These are phyloP conservation scores for Pholiota conissans DNA, from an alignment of 768 basidiomycete species.

Conservation along the genomic window DNA sequence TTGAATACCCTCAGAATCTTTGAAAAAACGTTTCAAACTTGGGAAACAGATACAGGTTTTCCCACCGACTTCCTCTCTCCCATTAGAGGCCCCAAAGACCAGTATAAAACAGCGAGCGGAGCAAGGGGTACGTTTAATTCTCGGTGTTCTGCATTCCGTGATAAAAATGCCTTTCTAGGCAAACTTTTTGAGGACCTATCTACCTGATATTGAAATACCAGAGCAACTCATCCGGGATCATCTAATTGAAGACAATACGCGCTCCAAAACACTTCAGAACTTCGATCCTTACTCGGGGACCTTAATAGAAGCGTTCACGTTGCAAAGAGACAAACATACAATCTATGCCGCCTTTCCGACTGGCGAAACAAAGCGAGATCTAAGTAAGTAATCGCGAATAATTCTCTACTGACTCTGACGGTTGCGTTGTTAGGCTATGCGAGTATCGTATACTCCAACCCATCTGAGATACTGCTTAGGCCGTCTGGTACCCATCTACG, in stretches of 20 bases:
- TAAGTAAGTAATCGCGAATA: constrained; percentile 48
- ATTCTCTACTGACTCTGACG: neutral
- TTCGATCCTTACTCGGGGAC: constrained; percentile 66
- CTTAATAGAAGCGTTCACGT: constrained; percentile 41
- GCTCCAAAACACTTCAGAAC: constrained; percentile 29
- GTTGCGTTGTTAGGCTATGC: constrained; percentile 46
- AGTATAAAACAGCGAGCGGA: constrained; percentile 55
- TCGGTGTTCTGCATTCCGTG: neutral
- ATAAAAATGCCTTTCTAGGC: constrained; percentile 41
- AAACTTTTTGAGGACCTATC: constrained; percentile 66
- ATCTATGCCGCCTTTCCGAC: constrained; percentile 58
- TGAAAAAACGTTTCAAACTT: constrained; percentile 7
- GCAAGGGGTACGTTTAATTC: constrained; percentile 54
- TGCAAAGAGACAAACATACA: constrained; percentile 18
- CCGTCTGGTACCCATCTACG: constrained; percentile 41
- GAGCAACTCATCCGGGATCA: constrained; percentile 63
- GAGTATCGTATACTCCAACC: constrained; percentile 29
- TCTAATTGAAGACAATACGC: constrained; percentile 44
- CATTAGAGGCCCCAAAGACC: constrained; percentile 26
- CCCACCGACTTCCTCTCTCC: constrained; percentile 52
- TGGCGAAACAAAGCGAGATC: constrained; percentile 56
- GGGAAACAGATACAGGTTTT: constrained; percentile 47
- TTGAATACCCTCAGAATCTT: constrained; percentile 7
- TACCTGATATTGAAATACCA: constrained; percentile 75
- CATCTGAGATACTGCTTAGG: constrained; percentile 30